Evolutionary conservation across 176 grass and related monocot genomes (phyloP).

Genomic region (Saccharum officinarum): DNA sequence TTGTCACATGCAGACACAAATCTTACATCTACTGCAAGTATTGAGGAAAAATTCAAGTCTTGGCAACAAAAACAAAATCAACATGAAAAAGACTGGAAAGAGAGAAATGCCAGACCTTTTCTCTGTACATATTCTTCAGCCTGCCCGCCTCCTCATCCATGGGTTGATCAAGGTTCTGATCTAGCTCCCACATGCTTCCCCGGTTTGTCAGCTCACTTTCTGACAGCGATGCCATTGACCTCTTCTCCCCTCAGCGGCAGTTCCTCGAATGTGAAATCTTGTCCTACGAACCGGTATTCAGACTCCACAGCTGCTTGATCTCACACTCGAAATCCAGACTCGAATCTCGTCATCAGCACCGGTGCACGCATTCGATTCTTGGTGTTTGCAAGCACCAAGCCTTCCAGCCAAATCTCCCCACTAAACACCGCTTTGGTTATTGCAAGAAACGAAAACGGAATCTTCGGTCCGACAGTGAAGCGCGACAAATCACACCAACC

Average conservation of each 20-base stretch:
- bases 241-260: not conserved
- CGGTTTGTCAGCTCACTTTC: constrained; percentile 57
- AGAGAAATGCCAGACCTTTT: constrained; percentile 69
- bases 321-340: not conserved
- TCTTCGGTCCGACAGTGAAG: not conserved
- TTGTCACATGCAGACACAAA: constrained; percentile 4
- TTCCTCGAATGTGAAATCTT: constrained; percentile 15
- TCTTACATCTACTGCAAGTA: constrained; percentile 15
- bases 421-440: not conserved
- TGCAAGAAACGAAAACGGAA: constrained; percentile 10
- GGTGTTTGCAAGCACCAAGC: not conserved
- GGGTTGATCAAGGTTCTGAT: constrained; percentile 95
- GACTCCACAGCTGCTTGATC: not conserved
- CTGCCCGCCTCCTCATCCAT: constrained; percentile 95
- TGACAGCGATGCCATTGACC: constrained; percentile 63
- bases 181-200: constrained; percentile 94
- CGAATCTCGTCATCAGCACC: constrained; percentile 6
- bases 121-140: constrained; percentile 81
- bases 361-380: not conserved
- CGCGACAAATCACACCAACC: constrained; percentile 2
- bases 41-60: not conserved
- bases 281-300: not conserved
- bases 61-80: constrained; percentile 5
- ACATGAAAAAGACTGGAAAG: not conserved
- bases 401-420: constrained; percentile 4